Conservation (phyloP, 257 asterid genomes). For the Plantago major region DNA sequence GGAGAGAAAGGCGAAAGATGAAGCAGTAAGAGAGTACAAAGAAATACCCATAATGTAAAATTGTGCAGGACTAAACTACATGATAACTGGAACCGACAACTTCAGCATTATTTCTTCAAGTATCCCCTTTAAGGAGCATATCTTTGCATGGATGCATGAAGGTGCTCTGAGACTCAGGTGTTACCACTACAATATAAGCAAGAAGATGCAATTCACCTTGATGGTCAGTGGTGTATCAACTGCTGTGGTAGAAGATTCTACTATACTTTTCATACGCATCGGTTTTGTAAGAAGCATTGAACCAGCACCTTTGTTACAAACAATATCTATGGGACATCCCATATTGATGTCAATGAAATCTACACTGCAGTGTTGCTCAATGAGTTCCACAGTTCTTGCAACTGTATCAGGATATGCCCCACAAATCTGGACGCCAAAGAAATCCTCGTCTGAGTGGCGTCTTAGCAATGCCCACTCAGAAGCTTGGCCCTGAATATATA, state of each 20-base stretch:
- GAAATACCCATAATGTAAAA: background rate
- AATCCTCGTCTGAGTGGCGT: constrained; percentile 86
- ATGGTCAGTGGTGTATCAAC: constrained; percentile 69
- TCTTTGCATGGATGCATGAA: constrained; percentile 3
- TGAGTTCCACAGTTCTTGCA: constrained; percentile 83
- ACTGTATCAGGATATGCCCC: constrained; percentile 97
- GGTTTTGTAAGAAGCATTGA: constrained; percentile 90
- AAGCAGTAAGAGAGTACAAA: background rate
- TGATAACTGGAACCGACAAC: too few relatives aligned
- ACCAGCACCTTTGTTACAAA: constrained; percentile 92
- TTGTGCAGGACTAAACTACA: background rate
- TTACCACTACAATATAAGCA: constrained; percentile 10
- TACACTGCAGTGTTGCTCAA: constrained; percentile 80
- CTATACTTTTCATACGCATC: constrained; percentile 75
- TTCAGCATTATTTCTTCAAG: background rate
- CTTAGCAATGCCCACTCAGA: constrained; percentile 98
- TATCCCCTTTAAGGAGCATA: background rate
- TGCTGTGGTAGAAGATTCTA: constrained; percentile 71
- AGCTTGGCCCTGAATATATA: constrained; percentile 76
- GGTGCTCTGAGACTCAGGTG: constrained; percentile 14
- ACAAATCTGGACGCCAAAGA: constrained; percentile 96
- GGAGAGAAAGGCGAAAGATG: constrained; percentile 23
- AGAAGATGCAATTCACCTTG: constrained; percentile 47
- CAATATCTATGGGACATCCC: constrained; percentile 98
- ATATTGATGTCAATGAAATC: constrained; percentile 94